Evolutionary conservation across 345 rosid genomes (phyloP).

Genomic region (Hibiscus tridactylites): DNA sequence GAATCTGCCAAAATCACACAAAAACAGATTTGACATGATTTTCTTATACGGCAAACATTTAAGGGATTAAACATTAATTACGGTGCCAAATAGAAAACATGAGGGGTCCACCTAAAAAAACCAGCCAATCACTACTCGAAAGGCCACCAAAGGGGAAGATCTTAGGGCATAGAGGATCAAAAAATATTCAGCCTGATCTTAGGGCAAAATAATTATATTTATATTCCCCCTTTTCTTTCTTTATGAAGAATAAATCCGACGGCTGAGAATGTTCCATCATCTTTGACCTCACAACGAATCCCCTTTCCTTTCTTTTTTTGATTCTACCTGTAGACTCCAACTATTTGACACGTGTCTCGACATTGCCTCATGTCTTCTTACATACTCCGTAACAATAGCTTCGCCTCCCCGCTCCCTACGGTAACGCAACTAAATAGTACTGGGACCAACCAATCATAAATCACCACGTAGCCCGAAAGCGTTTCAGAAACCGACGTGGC

Average conservation of each 20-base stretch:
- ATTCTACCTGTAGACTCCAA: not conserved
- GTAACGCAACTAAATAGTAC: too few species aligned
- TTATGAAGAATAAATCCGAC: conserved; percentile 21
- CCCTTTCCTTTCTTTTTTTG: too few species aligned
- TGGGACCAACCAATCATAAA: not conserved
- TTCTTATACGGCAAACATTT: too few species aligned
- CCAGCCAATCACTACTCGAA: not conserved
- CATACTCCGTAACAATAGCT: too few species aligned
- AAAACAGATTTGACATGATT: too few species aligned
- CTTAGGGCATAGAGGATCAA: conserved; percentile 10
- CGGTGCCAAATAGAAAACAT: too few species aligned
- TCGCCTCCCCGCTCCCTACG: too few species aligned
- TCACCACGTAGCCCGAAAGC: not conserved
- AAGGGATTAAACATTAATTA: too few species aligned
- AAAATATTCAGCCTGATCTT: conserved; percentile 4
- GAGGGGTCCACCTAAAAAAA: not conserved
- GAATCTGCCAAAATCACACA: too few species aligned
- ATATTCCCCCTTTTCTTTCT: not conserved
- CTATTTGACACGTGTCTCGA: not conserved
- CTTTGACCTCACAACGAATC: not conserved
- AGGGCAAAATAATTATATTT: conserved; percentile 10
- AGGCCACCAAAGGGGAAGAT: not conserved
- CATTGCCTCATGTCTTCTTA: too few species aligned
- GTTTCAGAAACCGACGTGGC: conserved; percentile 30
- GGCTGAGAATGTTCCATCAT: conserved; percentile 15